Percentiles rank a stretch among this genome's conserved stretches.
These are phyloP conservation scores for Gamarada debralockiae DNA, from an alignment of 495 filamentous ascomycete genomes.

Conservation along the genomic window DNA sequence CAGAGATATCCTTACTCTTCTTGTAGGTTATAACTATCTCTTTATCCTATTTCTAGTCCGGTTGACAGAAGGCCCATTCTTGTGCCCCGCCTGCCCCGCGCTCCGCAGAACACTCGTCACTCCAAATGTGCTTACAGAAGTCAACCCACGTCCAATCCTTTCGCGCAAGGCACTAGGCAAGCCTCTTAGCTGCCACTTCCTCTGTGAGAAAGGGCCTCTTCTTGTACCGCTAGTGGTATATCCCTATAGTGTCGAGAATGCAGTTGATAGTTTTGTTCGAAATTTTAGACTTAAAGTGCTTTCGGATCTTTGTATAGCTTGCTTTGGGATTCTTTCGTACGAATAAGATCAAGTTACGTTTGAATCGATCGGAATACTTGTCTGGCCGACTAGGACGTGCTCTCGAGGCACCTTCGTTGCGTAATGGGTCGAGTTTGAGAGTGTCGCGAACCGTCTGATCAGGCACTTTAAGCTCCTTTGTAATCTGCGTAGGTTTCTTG, in stretches of 20 bases:
- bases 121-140: constrained; percentile 17
- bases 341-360: not conserved
- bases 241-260: not conserved
- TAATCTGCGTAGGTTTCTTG: not conserved
- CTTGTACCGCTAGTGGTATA: constrained; percentile 1
- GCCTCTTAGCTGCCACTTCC: constrained; percentile 16
- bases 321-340: constrained; percentile 1
- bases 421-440: not conserved
- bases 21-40: constrained; percentile 17
- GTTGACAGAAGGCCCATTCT: constrained; percentile 15
- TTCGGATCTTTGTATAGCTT: not conserved
- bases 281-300: not conserved
- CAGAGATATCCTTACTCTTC: constrained; percentile 18
- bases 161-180: constrained; percentile 6
- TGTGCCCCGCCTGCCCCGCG: constrained; percentile 14
- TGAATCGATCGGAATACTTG: not conserved
- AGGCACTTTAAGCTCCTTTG: not conserved
- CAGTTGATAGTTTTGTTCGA: not conserved
- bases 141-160: constrained; percentile 11
- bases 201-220: constrained; percentile 1
- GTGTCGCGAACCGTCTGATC: not conserved
- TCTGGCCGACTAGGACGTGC: not conserved
- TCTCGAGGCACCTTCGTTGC: not conserved
- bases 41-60: constrained; percentile 18
- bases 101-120: constrained; percentile 19